Evolutionary conservation across 345 rosid species (phyloP), one percentile per base, ranked within the genome.

Genomic region (Lumnitzera littorea): DNA sequence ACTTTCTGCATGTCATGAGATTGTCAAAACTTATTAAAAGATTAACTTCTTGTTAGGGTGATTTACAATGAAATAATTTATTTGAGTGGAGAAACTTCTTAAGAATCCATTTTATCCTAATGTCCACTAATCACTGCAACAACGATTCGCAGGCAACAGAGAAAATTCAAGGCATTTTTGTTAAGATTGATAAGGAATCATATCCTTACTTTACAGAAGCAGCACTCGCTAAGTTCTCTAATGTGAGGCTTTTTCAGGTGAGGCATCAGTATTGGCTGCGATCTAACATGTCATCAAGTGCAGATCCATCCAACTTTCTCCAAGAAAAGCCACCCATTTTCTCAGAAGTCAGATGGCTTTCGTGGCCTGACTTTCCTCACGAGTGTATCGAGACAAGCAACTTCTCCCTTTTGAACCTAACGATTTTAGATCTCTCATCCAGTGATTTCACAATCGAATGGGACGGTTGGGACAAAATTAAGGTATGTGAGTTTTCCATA

Each of bases 381-480:
- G 0, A 1, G 13, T 27, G 43, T 36, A 36, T 55, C 3, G 20
- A 24, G 12, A 24, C 36, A 13, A 55, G 43, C 16, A 25, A 29
- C 11, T 55, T 55, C 20, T 24, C 16, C 17, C 15, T 55, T 16
- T 31, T 24, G 12, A 0, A 55, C 36, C 12, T 27, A 12, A 17
- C n/a, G 10, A 41, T 57, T 57, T 48, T 57, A 4, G 25, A 57
- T 12, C 61, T 57, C 3, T 57, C 50, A 2, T 10, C 5, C 2
- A 43, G 61, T 13, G 24, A 43, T 16, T 15, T 57, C 11, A 57
- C 15, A 1, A 15, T 13, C 2, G 10, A 36, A 3, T 57, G 61
- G 61, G 12, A 36, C 12, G 61, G 61, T 12, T 57, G 61, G 61
- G 43, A 27, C 15, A 5, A 57, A n/a, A 46, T 57, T 11, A 13